Evolutionary conservation across 169 alveolate genomes (phyloP), one percentile per base, ranked within the genome.

Genomic region (Theileria parva): DNA sequence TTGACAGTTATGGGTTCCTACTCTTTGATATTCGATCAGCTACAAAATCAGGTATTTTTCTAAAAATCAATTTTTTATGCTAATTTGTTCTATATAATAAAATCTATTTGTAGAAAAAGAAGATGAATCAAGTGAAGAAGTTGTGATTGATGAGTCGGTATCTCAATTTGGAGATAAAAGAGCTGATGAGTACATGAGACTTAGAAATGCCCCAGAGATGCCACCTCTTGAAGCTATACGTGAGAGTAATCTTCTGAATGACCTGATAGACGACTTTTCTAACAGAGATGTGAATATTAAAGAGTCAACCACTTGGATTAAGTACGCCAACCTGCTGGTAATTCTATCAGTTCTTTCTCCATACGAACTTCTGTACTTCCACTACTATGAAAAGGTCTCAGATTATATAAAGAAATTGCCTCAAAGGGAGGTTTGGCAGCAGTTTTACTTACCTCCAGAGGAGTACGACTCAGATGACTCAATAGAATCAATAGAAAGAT

Each of bases 171-270:
- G 91, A 15, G 89, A 85, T 57, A 57, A 75, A n/a, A 79, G 74
- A 30, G 17, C 51, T 3, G 79, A 85, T 28, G 87, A 85, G 37
- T 85, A 77, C 44, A 79, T 64, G 83, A 77, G 91, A 21, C 79
- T 85, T 9, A 25, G 91, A 25, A 78, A 79, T 32, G 88, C 87
- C 15, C 91, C 91, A 1, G 91, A 85, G 17, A 85, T 85, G 91
- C 91, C 91, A 6, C 91, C 91, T 0, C 76, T 85, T 64, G 91
- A 85, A 77, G 91, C 91, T 0, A 85, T 85, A 23, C 73, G 91
- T 0, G 91, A 85, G 61, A 85, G 91, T 60, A 64, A 77, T 27
- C 23, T 85, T 0, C 51, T 85, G 51, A 78, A 85, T 69, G 44
- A 55, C 48, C 51, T 85, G 55, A 71, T 85, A 9, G 87, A 85